Evolutionary conservation across 2,329 filamentous ascomycete species (phyloP).

Genomic region (Orbilia quercus): DNA sequence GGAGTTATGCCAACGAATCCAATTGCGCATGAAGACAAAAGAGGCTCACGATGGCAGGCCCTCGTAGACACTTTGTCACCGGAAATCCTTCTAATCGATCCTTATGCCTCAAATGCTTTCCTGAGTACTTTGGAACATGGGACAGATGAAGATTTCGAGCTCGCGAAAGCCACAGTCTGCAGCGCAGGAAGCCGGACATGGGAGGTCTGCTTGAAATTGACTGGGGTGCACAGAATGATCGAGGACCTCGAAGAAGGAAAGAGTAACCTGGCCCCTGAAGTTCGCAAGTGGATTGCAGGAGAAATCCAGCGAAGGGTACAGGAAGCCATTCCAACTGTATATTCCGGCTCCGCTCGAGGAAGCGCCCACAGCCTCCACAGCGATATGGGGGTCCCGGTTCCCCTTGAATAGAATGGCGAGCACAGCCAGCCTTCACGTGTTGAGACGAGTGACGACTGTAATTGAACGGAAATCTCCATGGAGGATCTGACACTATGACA

Average conservation of each 20-base stretch:
- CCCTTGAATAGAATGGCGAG: conserved; percentile 21
- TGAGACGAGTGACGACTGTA: too few relatives aligned
- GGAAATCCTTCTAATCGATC: conserved; percentile 51
- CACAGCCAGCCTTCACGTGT: background rate
- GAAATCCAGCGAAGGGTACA: conserved; percentile 53
- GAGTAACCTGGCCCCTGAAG: conserved; percentile 33
- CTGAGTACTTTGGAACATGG: conserved; percentile 45
- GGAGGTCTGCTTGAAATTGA: conserved; percentile 53
- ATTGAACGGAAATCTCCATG: background rate
- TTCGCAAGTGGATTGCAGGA: conserved; percentile 53
- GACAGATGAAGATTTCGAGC: conserved; percentile 49
- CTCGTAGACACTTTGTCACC: conserved; percentile 49
- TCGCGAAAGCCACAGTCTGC: conserved; percentile 41
- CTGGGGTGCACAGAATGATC: conserved; percentile 52
- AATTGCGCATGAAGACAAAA: conserved; percentile 49
- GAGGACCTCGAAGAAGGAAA: conserved; percentile 53
- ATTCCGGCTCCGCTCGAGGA: conserved; percentile 33
- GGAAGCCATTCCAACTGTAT: conserved; percentile 41
- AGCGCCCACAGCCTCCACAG: conserved; percentile 49
- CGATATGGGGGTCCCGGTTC: conserved; percentile 26
- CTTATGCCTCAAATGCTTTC: conserved; percentile 47
- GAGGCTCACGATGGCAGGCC: conserved; percentile 49
- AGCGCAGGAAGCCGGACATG: conserved; percentile 43
- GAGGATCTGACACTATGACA: background rate
- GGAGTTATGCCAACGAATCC: conserved; percentile 53